phyloP scores from a whole-genome alignment of 768 basidiomycete genomes.

The Rhizopogon roseolus region DNA sequence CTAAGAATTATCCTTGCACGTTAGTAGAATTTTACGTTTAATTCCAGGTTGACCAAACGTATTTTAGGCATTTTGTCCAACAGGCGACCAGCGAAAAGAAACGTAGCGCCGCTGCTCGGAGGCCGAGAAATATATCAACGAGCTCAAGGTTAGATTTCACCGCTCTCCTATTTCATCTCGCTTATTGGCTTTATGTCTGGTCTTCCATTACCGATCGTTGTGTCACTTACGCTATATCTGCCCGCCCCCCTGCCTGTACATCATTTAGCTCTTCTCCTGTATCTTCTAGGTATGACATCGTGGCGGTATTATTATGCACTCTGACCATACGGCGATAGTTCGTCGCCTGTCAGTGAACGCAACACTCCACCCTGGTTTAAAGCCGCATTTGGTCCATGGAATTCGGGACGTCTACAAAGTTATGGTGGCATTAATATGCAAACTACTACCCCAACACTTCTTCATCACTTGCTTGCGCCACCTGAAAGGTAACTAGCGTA shows the following conservation, averaged over 20 bases:
- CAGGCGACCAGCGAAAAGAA: slow-evolving; percentile 86
- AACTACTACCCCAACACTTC: slow-evolving; percentile 61
- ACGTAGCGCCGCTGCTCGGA: slow-evolving; percentile 52
- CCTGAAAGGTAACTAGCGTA: slow-evolving; percentile 51
- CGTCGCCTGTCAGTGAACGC: slow-evolving; percentile 23
- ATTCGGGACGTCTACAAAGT: slow-evolving; percentile 23
- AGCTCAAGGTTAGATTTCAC: slow-evolving; percentile 40
- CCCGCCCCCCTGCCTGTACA: background rate
- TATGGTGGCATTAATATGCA: slow-evolving; percentile 49
- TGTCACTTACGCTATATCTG: background rate
- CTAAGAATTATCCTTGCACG: slow-evolving; percentile 93
- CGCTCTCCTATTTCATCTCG: background rate
- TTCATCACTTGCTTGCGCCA: slow-evolving; percentile 71
- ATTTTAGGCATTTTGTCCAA: slow-evolving; percentile 67
- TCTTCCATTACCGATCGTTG: background rate
- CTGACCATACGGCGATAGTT: slow-evolving; percentile 25
- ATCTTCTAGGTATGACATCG: slow-evolving; percentile 30
- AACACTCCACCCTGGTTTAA: slow-evolving; percentile 23
- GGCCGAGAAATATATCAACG: slow-evolving; percentile 60
- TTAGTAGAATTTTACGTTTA: slow-evolving; percentile 36
- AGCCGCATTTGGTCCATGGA: slow-evolving; percentile 22
- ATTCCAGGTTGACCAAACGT: slow-evolving; percentile 10
- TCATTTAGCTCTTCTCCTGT: slow-evolving; percentile 20
- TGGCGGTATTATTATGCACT: slow-evolving; percentile 19
- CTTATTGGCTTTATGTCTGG: slow-evolving; percentile 1